Evolutionary conservation across 768 basidiomycete species (phyloP).

Genomic region (Pholiota microspora): DNA sequence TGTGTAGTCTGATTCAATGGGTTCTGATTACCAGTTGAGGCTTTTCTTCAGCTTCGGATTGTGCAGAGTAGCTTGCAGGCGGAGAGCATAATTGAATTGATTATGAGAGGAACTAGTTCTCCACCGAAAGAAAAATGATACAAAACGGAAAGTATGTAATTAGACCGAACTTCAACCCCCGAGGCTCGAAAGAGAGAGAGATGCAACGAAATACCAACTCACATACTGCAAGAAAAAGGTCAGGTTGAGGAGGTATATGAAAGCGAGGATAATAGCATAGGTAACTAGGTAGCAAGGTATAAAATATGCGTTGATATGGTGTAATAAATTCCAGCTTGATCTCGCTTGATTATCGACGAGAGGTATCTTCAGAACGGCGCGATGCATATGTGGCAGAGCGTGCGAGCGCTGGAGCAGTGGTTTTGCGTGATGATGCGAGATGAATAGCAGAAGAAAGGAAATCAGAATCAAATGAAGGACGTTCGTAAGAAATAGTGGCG

Average conservation of each 20-base stretch:
- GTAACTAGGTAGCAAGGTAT: conserved; percentile 3
- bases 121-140: not conserved
- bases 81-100: not conserved
- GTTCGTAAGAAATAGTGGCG: conserved; percentile 4
- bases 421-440: conserved; percentile 18
- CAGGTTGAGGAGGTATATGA: not conserved
- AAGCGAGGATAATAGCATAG: conserved; percentile 3
- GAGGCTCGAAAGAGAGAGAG: not conserved
- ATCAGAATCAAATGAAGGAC: conserved; percentile 34
- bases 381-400: conserved; percentile 6
- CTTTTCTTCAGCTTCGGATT: no score
- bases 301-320: not conserved
- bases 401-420: conserved; percentile 8
- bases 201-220: conserved; percentile 7
- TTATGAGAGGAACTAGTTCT: not conserved
- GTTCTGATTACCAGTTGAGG: no score
- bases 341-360: conserved; percentile 6
- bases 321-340: not conserved
- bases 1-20: no score
- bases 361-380: conserved; percentile 16
- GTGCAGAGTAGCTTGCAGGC: no score
- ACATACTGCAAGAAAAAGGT: not conserved
- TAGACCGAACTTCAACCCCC: not conserved
- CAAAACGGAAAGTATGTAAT: not conserved
- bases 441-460: conserved; percentile 53